Base-by-base conservation (phyloP, 1,284 basidiomycete species). In the Pyrrhoderma noxium region DNA sequence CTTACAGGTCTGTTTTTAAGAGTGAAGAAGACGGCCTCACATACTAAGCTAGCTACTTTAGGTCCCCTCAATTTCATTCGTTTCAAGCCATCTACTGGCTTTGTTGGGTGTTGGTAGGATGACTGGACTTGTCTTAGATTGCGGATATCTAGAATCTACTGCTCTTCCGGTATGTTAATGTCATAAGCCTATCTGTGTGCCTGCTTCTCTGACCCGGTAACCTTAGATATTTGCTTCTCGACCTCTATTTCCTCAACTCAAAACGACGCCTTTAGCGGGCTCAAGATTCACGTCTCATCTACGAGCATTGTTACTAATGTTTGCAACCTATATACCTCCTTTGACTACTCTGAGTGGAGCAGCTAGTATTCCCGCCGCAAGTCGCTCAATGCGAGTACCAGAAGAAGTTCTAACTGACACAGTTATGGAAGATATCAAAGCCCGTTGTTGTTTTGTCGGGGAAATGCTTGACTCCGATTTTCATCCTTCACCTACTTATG, bases 31-130 rank as follows among this genome's bases (percentile, higher is more conserved):
- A 40, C 31, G 37, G 42, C 27, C 35, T 9, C 47, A 41, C 51
- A 40, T 41, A 5, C 62, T 41, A 55, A 51, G n/a, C 14, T 50
- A 38, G 16, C 18, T 40, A 14, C 8, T 47, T 44, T 52, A 93
- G 89, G 86, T 93, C 21, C 93, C 94, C 1, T 93, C 89, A 1
- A 77, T 99, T 56, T 93, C 92, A 0, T 98, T 98, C 67, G 87
- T 88, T 0, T 85, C 89, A 7, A 85, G 90, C 52, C 89, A 91
- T 59, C 68, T 98, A 1, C 76, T 96, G 8, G 79, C 91, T 0
- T 70, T 98, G 13, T 74, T 96, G 51, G 84, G 93, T 1, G 80
- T 85, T 1, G 95, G 96, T 3, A 74, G 89, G 53, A 87, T 93
- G 57, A 93, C 92, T 0, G 95, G 94, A 1, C 77, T 99, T 5